Conservation (phyloP, 1,284 basidiomycete species). For the Heterobasidion irregulare region DNA sequence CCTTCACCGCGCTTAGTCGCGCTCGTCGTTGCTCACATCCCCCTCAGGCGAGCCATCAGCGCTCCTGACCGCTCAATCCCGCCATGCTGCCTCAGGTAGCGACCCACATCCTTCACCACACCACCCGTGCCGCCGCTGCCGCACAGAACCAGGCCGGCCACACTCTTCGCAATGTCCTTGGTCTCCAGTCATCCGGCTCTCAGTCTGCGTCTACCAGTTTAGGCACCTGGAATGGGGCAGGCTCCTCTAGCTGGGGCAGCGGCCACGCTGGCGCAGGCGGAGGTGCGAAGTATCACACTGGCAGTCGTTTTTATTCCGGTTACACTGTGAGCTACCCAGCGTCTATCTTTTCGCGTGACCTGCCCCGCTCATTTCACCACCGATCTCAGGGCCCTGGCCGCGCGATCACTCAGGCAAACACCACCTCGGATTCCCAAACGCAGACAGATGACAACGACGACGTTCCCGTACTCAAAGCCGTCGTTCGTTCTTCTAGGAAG, state of each 20-base stretch:
- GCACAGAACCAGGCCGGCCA: conserved; percentile 61
- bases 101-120: conserved; percentile 64
- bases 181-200: conserved; percentile 41
- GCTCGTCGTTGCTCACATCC: not conserved
- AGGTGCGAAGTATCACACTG: conserved; percentile 58
- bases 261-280: conserved; percentile 47
- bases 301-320: conserved; percentile 58
- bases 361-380: conserved; percentile 7
- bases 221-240: conserved; percentile 35
- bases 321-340: conserved; percentile 33
- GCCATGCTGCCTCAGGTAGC: conserved; percentile 76
- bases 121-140: conserved; percentile 63
- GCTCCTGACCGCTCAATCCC: conserved; percentile 3
- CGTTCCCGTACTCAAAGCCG: conserved; percentile 19
- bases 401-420: conserved; percentile 61
- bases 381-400: conserved; percentile 48
- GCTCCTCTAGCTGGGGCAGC: conserved; percentile 50
- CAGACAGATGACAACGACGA: conserved; percentile 57
- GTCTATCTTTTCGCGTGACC: conserved; percentile 5
- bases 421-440: conserved; percentile 35
- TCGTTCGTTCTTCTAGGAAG: conserved; percentile 21
- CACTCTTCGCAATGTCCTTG: conserved; percentile 67
- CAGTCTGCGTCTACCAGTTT: conserved; percentile 26
- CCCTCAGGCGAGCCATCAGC: not conserved
- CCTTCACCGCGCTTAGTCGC: not conserved